These are phyloP conservation scores for Pseudonitzschia pungens DNA, from an alignment of 108 stramenopile species.

Conservation along the genomic window DNA sequence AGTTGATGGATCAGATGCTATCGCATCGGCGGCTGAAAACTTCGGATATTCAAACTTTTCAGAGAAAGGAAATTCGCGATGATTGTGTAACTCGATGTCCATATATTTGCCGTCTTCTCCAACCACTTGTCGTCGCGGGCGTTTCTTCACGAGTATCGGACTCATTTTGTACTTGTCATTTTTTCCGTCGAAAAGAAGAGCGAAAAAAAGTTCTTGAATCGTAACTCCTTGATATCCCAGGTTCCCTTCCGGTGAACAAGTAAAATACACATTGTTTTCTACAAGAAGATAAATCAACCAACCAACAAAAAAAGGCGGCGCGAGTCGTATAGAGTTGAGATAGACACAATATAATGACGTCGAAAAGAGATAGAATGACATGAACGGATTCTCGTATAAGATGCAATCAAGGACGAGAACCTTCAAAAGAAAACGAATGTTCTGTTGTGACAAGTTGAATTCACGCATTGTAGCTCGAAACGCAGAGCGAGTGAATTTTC, in stretches of 20 bases:
- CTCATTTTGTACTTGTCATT: conserved; percentile 40
- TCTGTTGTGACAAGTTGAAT: conserved; percentile 51
- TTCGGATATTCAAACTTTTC: conserved; percentile 71
- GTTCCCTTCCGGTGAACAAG: conserved; percentile 30
- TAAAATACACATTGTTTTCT: conserved; percentile 54
- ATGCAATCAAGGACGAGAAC: conserved; percentile 50
- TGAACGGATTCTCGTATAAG: conserved; percentile 58
- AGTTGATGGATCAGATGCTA: conserved; percentile 46
- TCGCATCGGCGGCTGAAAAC: conserved; percentile 56
- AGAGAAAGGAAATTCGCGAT: conserved; percentile 84
- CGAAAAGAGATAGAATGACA: conserved; percentile 61
- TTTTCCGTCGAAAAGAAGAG: conserved; percentile 48
- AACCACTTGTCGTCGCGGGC: conserved; percentile 26
- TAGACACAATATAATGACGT: conserved; percentile 73
- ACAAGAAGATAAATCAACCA: conserved; percentile 50
- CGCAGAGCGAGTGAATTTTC: conserved; percentile 50
- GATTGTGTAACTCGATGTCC: conserved; percentile 53
- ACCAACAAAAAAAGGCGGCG: conserved; percentile 57
- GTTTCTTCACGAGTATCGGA: conserved; percentile 44
- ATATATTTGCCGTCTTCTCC: conserved; percentile 27
- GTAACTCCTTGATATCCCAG: conserved; percentile 62
- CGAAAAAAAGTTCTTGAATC: conserved; percentile 50
- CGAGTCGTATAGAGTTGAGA: conserved; percentile 51
- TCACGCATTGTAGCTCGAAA: conserved; percentile 59
- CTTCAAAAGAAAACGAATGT: conserved; percentile 41